Conservation (phyloP, 768 basidiomycete species). For the Hebeloma cylindrosporum region DNA sequence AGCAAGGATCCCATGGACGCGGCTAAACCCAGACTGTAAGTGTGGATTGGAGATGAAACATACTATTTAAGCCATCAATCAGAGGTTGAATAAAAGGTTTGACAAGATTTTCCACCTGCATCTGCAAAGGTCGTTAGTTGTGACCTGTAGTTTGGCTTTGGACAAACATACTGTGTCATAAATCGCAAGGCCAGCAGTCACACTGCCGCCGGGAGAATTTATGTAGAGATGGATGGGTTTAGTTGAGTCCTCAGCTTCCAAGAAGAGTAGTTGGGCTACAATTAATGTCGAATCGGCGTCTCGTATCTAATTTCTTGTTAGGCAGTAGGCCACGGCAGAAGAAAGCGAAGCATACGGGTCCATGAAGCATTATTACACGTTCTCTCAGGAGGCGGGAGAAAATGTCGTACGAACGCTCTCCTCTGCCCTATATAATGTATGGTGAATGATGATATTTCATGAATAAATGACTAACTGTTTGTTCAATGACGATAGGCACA, state of each 20-base stretch:
- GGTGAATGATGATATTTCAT: constrained; percentile 5
- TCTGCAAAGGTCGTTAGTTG: constrained; percentile 44
- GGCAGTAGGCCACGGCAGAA: background rate
- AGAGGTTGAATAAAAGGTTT: constrained; percentile 14
- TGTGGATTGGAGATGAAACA: constrained; percentile 92
- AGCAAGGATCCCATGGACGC: constrained; percentile 96
- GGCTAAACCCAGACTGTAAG: constrained; percentile 94
- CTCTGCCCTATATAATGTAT: constrained; percentile 57
- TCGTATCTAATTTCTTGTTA: constrained; percentile 61
- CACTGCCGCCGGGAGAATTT: constrained; percentile 94
- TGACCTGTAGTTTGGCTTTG: constrained; percentile 4
- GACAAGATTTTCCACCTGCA: constrained; percentile 55
- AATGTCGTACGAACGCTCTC: constrained; percentile 92
- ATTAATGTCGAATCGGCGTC: constrained; percentile 87
- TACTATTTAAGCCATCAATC: constrained; percentile 52
- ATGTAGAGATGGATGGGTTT: constrained; percentile 97
- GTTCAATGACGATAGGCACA: constrained; percentile 92
- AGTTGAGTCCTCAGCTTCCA: constrained; percentile 93
- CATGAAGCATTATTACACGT: constrained; percentile 93
- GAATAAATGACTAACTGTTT: constrained; percentile 56
- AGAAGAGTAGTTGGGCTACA: constrained; percentile 90
- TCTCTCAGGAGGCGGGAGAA: constrained; percentile 92
- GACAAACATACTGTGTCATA: constrained; percentile 83
- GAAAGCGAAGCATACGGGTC: constrained; percentile 60
- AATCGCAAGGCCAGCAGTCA: constrained; percentile 93